Base-by-base conservation (phyloP, 805 yeast genomes). In the Spathaspora girioi region DNA sequence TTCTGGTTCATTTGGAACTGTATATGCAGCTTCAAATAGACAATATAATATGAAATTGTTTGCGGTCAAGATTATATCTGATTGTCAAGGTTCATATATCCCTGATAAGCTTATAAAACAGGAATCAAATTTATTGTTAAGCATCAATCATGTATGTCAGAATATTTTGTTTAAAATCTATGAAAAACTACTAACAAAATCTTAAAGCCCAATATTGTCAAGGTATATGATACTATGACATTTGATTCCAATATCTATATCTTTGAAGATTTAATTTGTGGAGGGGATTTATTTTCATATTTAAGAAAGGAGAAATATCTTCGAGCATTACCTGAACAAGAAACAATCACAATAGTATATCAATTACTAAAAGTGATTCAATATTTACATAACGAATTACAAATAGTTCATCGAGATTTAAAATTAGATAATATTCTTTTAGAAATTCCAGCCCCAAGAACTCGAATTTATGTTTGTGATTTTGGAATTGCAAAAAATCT, bases 381-480 rank as follows among this genome's bases (percentile, higher is more conserved):
- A 27, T 84, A 82, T 63, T 66, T 86, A 45, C 89, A 84, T 56
- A 58, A 63, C 3, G 66, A 71, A 11, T 55, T 63, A 18, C 78
- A 80, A 6, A 70, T 85, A n/a, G 83, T 80, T 4, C 90, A 85
- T 57, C 67, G 90, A 38, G 91, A 86, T 66, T 63, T 85, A 42
- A 85, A 85, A 50, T 48, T 84, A 35, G 92, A 86, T 54, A 87
- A 87, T 56, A 75, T 87, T 20, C 65, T 86, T 32, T 66, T 84
- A 41, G 78, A 75, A 43, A 65, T 79, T 0, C 85, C 87, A 6
- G 68, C 74, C 19, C 80, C 81, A 2, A 77, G 77, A 45, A 69
- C 86, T 0, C 74, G 77, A 53, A 64, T 86, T 38, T 76, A 82
- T 1, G 61, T 86, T 20, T 87, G 88, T 9, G 93, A 87, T 66